Conservation (phyloP, 2,329 filamentous ascomycete genomes). For the Beauveria caledonica region DNA sequence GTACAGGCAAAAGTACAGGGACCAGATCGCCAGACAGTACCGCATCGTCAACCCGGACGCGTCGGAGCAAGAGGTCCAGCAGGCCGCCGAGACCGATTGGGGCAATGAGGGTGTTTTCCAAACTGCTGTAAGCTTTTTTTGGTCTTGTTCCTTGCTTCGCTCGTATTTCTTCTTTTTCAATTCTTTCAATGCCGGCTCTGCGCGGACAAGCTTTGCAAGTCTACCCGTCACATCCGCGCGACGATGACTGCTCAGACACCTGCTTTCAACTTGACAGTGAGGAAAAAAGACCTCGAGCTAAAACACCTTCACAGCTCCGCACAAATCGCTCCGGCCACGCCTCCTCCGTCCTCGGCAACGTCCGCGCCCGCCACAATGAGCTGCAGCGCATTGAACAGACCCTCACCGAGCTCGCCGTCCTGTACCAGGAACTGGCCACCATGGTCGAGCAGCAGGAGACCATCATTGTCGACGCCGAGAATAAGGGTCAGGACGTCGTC, state of each 20-base stretch:
- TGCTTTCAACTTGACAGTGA: not conserved
- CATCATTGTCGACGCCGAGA: constrained; percentile 52
- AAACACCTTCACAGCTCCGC: constrained; percentile 48
- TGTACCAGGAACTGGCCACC: constrained; percentile 69
- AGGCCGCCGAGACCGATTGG: constrained; percentile 65
- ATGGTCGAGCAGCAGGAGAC: constrained; percentile 65
- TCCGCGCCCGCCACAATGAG: constrained; percentile 76
- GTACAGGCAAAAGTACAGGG: constrained; percentile 63
- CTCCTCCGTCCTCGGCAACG: constrained; percentile 64
- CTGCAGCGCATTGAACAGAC: constrained; percentile 73
- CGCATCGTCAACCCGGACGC: constrained; percentile 75
- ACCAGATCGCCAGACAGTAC: constrained; percentile 74
- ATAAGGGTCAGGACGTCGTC: constrained; percentile 57
- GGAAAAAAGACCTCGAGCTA: not conserved
- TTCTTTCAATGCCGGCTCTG: not conserved
- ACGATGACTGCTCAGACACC: not conserved
- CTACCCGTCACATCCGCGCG: not conserved
- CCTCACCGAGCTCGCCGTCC: constrained; percentile 57
- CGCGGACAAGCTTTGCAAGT: not conserved
- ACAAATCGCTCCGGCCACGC: constrained; percentile 68
- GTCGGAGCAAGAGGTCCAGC: constrained; percentile 60
- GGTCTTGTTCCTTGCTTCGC: not conserved
- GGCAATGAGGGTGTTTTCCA: constrained; percentile 75
- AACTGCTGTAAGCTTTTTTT: constrained; percentile 53
- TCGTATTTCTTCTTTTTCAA: not conserved